Evolutionary conservation across 176 grass and related monocot genomes (phyloP).

Genomic region (Aegilops tauschii): DNA sequence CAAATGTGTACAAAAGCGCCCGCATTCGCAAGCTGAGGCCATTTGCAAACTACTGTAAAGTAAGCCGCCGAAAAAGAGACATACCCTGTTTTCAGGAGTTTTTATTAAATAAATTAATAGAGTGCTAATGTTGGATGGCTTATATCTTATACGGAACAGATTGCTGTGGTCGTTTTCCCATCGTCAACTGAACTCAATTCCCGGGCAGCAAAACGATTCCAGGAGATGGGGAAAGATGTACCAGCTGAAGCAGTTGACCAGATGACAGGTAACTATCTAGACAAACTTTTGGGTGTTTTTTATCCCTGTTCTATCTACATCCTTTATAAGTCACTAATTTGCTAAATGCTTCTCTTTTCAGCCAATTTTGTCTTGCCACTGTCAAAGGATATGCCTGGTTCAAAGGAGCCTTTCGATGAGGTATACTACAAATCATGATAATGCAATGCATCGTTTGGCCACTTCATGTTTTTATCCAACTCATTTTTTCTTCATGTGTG

Average conservation of each 20-base stretch:
- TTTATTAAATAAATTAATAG: background rate
- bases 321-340: background rate
- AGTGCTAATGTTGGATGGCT: conserved; percentile 2
- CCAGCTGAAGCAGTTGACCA: conserved; percentile 62
- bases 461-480: background rate
- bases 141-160: conserved; percentile 28
- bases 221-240: conserved; percentile 70
- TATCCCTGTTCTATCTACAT: background rate
- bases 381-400: conserved; percentile 50
- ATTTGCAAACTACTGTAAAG: conserved; percentile 56
- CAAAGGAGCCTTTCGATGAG: conserved; percentile 65
- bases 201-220: conserved; percentile 35
- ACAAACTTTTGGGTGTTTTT: background rate
- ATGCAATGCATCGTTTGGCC: background rate
- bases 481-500: conserved; percentile 6
- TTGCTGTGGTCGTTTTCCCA: conserved; percentile 57
- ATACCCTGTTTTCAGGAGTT: background rate
- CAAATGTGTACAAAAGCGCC: conserved; percentile 64
- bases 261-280: conserved; percentile 53
- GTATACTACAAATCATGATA: conserved; percentile 22
- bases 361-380: conserved; percentile 61
- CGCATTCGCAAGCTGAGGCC: conserved; percentile 59
- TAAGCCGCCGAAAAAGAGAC: conserved; percentile 7
- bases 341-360: conserved; percentile 30
- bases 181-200: conserved; percentile 45